Evolutionary conservation across 352 stramenopile genomes (phyloP), one percentile per base, ranked within the genome.

Genomic region (Pythium dissimile): DNA sequence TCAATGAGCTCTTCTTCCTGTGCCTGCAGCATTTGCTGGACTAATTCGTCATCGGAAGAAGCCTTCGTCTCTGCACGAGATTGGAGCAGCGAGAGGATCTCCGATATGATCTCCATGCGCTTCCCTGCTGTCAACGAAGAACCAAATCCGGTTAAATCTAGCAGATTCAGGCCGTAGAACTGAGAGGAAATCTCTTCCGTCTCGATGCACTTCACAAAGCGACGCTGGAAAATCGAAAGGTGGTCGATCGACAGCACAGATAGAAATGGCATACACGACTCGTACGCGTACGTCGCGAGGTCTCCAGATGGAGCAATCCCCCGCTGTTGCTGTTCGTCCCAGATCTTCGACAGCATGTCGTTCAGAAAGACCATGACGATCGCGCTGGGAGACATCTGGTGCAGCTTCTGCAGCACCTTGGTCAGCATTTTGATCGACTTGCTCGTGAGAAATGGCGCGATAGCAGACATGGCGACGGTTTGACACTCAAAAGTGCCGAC

Each of bases 341-440:
- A 88, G 28, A 88, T 80, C 20, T 50, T 59, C 0, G 49, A 49
- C 0, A 89, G 63, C 37, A 73, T 54, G 5, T 75, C 41, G 47
- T 83, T 84, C 6, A 92, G 55, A 46, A 80, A 89, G 38, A 91
- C 73, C 52, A 89, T 71, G 8, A 92, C 75, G 31, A 91, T 77
- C 4, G 77, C 48, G 53, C 78, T 89, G 12, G 80, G 50, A 5
- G 66, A 78, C 32, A 90, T 71, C 18, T 66, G 66, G 46, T 90
- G 70, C 5, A 90, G 37, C 37, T 88, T 88, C 45, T 84, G 78
- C 38, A 92, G 53, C 18, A 92, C 75, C 47, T 90, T 92, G 0
- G 78, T 89, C 15, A 88, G 59, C 38, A 84, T 64, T 50, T 90
- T 90, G 62, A 92, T 77, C 4, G 72, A 82, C 26, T 82, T 78